Evolutionary conservation across 2,329 filamentous ascomycete genomes (phyloP), one percentile per base, ranked within the genome.

Genomic region (Harringtonia lauricola): DNA sequence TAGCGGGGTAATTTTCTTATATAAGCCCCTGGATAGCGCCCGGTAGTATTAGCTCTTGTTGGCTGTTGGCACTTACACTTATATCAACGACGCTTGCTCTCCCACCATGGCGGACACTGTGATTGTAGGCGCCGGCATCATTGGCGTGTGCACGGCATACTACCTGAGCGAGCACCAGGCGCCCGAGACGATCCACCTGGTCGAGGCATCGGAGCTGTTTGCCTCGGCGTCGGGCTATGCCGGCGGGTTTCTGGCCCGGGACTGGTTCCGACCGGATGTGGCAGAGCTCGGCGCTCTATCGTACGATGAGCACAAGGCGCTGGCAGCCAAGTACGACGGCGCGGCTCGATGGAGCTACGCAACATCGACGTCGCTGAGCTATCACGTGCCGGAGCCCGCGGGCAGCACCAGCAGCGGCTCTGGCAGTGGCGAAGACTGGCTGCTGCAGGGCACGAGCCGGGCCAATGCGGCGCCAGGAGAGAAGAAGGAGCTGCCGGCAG

Each of bases 181-280:
- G 24, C 58, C 59, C 0, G 61, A 58, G 8, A 61, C 57, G 18
- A 65, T 74, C 42, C 67, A 71, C 49, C 59, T 74, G 8, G 62
- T 73, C 30, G 70, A 74, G 42, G 55, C 64, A 0, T 64, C 66
- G 0, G 58, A 76, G 49, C 69, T 89, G 28, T 86, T 89, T 59
- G 71, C 76, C 12, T 85, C 80, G 26, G 83, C 85, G 0, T 88
- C 82, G 2, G 83, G 85, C 1, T 79, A 75, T 51, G 82, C 83
- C 0, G 86, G 72, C 17, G 84, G 85, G 0, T 90, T 89, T 54
- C 56, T 89, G 9, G 83, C 83, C 0, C 69, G 67, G 29, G 81
- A 89, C 58, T 89, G 83, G 83, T 86, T 84, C 53, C 66, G 68
- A 0, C 64, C 74, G 1, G 64, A 70, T 1, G 63, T 76, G 7